A percentile compares a stretch with the other conserved stretches of the same genome.
These are phyloP conservation scores for Thielaviopsis populi DNA, from an alignment of 2,329 filamentous ascomycete species.

Conservation along the genomic window DNA sequence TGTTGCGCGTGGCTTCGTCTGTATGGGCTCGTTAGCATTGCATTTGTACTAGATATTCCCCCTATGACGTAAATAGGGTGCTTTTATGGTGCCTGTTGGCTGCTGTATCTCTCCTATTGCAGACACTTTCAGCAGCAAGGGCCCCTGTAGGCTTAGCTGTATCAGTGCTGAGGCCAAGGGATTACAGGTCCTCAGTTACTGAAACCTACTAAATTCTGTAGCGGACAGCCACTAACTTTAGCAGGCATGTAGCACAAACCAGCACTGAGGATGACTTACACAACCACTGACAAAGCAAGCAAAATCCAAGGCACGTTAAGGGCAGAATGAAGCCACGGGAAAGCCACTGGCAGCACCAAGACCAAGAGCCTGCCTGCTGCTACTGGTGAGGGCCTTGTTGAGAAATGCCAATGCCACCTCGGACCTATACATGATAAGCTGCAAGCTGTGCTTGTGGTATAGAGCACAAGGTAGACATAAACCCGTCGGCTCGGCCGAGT, in stretches of 20 bases:
- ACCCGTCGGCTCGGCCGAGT: background rate
- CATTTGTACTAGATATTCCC: no score
- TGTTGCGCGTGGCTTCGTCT: background rate
- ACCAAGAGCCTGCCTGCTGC: no score
- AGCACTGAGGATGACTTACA: background rate
- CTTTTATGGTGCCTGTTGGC: no score
- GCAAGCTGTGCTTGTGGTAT: background rate
- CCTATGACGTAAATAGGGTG: no score
- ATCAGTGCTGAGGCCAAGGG: no score
- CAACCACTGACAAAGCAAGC: background rate
- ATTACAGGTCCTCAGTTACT: no score
- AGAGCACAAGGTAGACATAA: background rate
- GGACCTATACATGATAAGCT: background rate
- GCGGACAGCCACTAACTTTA: background rate
- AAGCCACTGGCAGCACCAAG: background rate
- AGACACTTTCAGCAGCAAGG: no score
- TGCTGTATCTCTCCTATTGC: no score
- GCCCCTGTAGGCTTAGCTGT: no score
- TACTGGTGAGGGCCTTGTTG: background rate
- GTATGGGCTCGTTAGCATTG: background rate
- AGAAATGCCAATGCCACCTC: background rate
- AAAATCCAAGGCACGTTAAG: background rate
- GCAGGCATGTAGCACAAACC: background rate
- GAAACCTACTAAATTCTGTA: no score
- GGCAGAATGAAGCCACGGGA: background rate